Evolutionary conservation across 148 eudicot species (phyloP).

Genomic region (Cornus florida): DNA sequence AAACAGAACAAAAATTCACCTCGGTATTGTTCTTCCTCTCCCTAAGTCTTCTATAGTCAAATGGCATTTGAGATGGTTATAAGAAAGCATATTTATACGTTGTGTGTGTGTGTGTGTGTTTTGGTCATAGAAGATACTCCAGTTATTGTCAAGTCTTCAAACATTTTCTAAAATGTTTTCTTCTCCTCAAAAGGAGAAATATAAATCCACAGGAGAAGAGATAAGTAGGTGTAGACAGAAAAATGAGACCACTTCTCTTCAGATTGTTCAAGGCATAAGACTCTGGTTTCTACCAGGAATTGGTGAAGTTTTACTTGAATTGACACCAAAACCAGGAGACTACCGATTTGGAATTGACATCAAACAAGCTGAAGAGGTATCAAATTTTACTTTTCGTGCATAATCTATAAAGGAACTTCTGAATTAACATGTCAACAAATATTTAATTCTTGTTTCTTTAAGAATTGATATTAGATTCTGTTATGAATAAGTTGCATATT

Average conservation of each 20-base stretch:
- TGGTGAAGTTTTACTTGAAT: slow-evolving; percentile 18
- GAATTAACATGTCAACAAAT: neutral
- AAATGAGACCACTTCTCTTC: neutral
- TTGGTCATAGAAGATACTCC: too few relatives aligned
- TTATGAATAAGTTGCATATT: too few relatives aligned
- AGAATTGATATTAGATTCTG: neutral
- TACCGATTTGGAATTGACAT: slow-evolving; percentile 28
- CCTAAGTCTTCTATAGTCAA: too few relatives aligned
- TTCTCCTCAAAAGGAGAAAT: slow-evolving; percentile 10
- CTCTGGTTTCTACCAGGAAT: slow-evolving; percentile 37
- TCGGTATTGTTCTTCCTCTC: slow-evolving; percentile 15
- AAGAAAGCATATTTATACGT: too few relatives aligned
- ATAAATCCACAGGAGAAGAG: slow-evolving; percentile 13
- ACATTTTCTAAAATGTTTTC: neutral
- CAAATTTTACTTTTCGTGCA: too few relatives aligned
- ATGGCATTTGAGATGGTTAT: too few relatives aligned
- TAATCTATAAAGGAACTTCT: neutral
- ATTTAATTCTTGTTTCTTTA: neutral
- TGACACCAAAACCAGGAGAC: slow-evolving; percentile 26
- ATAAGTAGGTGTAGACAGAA: slow-evolving; percentile 6
- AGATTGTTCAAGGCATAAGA: slow-evolving; percentile 22
- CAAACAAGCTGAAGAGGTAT: slow-evolving; percentile 30
- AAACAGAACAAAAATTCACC: slow-evolving; percentile 27
- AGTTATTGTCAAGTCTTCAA: too few relatives aligned
- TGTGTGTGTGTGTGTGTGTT: too few relatives aligned